These are phyloP conservation scores for Zizania palustris DNA, from an alignment of 202 grass and related monocot species.

Conservation along the genomic window DNA sequence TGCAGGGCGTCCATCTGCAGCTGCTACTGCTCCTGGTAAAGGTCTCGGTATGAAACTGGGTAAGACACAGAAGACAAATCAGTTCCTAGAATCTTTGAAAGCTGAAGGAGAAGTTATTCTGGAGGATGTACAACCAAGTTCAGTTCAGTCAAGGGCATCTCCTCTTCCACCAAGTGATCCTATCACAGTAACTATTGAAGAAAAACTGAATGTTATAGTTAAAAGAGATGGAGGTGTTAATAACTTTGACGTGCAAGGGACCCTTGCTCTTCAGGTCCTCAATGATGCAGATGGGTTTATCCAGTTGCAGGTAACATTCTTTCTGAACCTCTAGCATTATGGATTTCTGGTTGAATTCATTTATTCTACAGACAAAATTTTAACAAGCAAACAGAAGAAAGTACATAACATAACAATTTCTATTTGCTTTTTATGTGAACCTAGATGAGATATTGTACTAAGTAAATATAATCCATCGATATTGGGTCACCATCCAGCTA, in stretches of 20 bases:
- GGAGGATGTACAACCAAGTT: conserved; percentile 72
- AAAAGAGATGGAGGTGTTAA: conserved; percentile 79
- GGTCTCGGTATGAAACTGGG: conserved; percentile 84
- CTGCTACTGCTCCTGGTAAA: conserved; percentile 66
- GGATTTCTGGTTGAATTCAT: conserved; percentile 1
- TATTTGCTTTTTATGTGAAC: background rate
- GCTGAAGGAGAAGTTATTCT: conserved; percentile 92
- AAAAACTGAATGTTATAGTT: conserved; percentile 69
- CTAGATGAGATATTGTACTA: background rate
- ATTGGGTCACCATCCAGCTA: background rate
- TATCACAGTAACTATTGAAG: conserved; percentile 83
- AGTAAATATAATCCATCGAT: background rate
- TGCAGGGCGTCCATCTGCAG: conserved; percentile 52
- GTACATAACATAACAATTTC: background rate
- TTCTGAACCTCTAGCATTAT: conserved; percentile 6
- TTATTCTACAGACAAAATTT: background rate
- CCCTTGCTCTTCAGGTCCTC: conserved; percentile 83
- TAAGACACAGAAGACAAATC: conserved; percentile 79
- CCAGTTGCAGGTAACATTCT: conserved; percentile 64
- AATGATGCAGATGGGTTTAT: conserved; percentile 85
- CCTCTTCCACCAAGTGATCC: conserved; percentile 63
- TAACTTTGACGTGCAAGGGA: conserved; percentile 85
- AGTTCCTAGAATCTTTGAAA: conserved; percentile 89
- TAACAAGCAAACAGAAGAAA: background rate
- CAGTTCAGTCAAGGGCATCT: conserved; percentile 47